A percentile compares a stretch with the other conserved stretches of the same genome.
These are phyloP conservation scores for Abrus pulchellus DNA, from an alignment of 306 rosid species.

Conservation along the genomic window DNA sequence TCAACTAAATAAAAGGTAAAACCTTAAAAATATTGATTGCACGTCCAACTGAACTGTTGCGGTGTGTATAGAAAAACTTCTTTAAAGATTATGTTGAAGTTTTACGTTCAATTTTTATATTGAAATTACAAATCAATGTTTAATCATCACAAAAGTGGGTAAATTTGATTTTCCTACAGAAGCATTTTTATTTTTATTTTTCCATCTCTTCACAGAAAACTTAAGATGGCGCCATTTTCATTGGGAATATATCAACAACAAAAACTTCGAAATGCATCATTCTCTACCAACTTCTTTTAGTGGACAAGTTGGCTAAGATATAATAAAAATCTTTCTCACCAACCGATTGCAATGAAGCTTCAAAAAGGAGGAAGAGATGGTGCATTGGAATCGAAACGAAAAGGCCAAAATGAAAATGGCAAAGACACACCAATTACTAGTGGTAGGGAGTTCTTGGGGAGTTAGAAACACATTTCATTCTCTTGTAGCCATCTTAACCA, in stretches of 20 bases:
- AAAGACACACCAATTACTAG: constrained; percentile 46
- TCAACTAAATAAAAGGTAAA: neutral
- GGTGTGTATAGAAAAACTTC: neutral
- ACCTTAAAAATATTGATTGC: neutral
- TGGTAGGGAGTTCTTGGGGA: constrained; percentile 59
- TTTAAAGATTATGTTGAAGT: neutral
- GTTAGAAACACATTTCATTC: constrained; percentile 68
- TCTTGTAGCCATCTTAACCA: constrained; percentile 64
- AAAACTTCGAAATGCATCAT: constrained; percentile 50
- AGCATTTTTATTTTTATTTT: neutral
- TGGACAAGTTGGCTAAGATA: constrained; percentile 53
- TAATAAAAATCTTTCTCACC: constrained; percentile 56
- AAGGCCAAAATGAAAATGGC: constrained; percentile 45
- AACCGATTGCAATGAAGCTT: constrained; percentile 57
- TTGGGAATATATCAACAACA: constrained; percentile 32
- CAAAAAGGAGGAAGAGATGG: constrained; percentile 50
- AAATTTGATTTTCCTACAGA: neutral
- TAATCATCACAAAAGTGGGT: constrained; percentile 12
- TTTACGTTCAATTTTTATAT: neutral
- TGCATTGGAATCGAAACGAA: constrained; percentile 3
- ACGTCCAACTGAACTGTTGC: neutral
- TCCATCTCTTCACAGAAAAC: constrained; percentile 10
- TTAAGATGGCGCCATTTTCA: constrained; percentile 35
- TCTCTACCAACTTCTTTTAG: constrained; percentile 51
- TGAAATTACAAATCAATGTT: neutral